Evolutionary conservation across 768 basidiomycete species (phyloP).

Genomic region (Kwoniella dejecticola): DNA sequence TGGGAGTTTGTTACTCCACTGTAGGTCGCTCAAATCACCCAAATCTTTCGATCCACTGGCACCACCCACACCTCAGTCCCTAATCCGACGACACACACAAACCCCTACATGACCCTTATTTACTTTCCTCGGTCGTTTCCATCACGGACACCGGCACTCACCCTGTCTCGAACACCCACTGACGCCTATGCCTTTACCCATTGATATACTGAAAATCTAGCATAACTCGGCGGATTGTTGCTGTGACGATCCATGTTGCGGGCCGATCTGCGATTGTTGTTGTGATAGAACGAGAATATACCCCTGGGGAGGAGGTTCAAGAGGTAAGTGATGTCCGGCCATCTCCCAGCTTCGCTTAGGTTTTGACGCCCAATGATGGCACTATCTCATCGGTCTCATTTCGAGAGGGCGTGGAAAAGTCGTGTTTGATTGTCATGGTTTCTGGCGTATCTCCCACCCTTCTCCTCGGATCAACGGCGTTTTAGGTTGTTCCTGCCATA

Average conservation of each 20-base stretch:
- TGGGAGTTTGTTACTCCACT: slow-evolving; percentile 22
- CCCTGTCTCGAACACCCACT: neutral
- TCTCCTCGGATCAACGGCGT: slow-evolving; percentile 2
- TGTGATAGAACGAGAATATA: slow-evolving; percentile 17
- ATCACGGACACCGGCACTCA: neutral
- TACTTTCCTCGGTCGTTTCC: neutral
- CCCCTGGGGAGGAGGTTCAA: slow-evolving; percentile 6
- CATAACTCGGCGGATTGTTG: slow-evolving; percentile 20
- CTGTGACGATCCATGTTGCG: slow-evolving; percentile 20
- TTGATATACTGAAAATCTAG: slow-evolving; percentile 1
- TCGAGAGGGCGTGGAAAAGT: slow-evolving; percentile 3
- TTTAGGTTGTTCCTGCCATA: slow-evolving; percentile 1
- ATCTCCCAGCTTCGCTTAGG: too few species aligned
- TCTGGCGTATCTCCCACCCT: neutral
- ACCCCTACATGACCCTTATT: too few species aligned
- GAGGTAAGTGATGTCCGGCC: slow-evolving; percentile 5
- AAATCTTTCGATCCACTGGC: too few species aligned
- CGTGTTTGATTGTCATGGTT: neutral
- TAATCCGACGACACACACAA: too few species aligned
- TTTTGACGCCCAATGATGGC: too few species aligned
- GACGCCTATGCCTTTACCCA: neutral
- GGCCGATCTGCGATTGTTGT: slow-evolving; percentile 19
- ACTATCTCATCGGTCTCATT: neutral
- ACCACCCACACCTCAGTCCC: too few species aligned
- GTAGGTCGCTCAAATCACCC: too few species aligned